Evolutionary conservation across 495 filamentous ascomycete genomes (phyloP), one percentile per base, ranked within the genome.

Genomic region (Eremomyces bilateralis): DNA sequence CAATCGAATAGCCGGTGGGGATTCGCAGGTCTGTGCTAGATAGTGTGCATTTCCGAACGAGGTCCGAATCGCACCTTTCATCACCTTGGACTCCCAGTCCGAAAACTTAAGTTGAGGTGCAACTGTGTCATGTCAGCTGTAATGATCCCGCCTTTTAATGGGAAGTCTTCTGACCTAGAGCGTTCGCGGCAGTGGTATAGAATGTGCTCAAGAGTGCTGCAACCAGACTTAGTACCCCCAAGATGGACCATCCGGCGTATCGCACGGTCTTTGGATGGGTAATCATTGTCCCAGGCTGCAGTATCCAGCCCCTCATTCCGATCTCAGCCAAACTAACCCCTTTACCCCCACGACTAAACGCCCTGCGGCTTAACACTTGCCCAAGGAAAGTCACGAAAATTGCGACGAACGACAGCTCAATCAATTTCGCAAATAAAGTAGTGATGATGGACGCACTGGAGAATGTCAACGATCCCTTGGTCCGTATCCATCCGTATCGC

Each of bases 361-460:
- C 72, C 17, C 73, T 57, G 6, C 72, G 59, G 27, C 66, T 75
- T 6, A 84, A 51, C 2, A 73, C 63, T 55, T 84, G 78, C 0
- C 77, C 78, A 2, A 82, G 44, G 29, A 76, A 73, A 0, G 72
- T 64, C 2, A 84, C 74, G 40, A 77, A 76, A 1, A 80, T 72
- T 0, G 78, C 79, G 13, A 81, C 75, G 46, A 80, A 84, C 0
- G 71, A 65, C 41, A 79, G 46, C 51, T 84, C 78, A 33, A 82
- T 76, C 0, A 67, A 69, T 52, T 80, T 82, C 1, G 76, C 74
- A 36, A 79, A 58, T 12, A 76, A 48, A 0, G 72, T 61, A 34
- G 62, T 73, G 1, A 82, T 45, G 5, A 76, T 38, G 21, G 62
- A 67, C 0, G 75, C 75, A 0, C 64, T 71, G 0, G 64, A 59